Base-by-base conservation (phyloP, 768 basidiomycete genomes). In the Floccularia luteovirens region DNA sequence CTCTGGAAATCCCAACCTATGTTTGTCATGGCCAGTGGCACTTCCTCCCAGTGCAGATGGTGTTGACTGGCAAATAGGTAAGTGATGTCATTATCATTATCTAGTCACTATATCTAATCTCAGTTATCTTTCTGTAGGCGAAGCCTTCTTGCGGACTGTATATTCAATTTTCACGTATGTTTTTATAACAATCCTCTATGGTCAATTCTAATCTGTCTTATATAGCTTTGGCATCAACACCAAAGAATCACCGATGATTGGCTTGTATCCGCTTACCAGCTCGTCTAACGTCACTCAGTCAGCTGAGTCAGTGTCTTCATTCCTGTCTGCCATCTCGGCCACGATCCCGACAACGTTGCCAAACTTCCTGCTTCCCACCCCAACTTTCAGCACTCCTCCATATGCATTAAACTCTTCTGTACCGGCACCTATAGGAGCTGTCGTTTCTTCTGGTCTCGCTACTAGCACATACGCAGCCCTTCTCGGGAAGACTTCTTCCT, bases 31-130 rank as follows among this genome's bases (percentile, higher is more conserved):
- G 87, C 86, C 85, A 1, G 65, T 61, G 46, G 84, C 83, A 3
- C 58, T 64, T 14, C 67, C 77, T 5, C 87, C 84, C 0, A 81
- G 68, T 42, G 46, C 77, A 11, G 81, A 88, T 56, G 87, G 83
- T 11, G 70, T 90, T 38, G 87, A 90, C 50, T 90, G 87, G 87
- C 83, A 88, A 56, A 66, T 90, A 36, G 85, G 83, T 81, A 47
- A 20, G 58, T 43, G n/a, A 4, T n/a, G n/a, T n/a, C n/a, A 13
- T 7, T 16, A n/a, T 23, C 12, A 23, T n/a, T 20, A 3, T 13
- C 31, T 23, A 7, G 34, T 24, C 20, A n/a, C 4, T 30, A 19
- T 16, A n/a, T 25, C 36, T 11, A 25, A 22, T 38, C 21, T 36
- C n/a, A 8, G 21, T 44, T 17, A 32, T 16, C 39, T 17, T 32